phyloP scores from a whole-genome alignment of 352 stramenopile genomes.

The Plasmopara halstedii region DNA sequence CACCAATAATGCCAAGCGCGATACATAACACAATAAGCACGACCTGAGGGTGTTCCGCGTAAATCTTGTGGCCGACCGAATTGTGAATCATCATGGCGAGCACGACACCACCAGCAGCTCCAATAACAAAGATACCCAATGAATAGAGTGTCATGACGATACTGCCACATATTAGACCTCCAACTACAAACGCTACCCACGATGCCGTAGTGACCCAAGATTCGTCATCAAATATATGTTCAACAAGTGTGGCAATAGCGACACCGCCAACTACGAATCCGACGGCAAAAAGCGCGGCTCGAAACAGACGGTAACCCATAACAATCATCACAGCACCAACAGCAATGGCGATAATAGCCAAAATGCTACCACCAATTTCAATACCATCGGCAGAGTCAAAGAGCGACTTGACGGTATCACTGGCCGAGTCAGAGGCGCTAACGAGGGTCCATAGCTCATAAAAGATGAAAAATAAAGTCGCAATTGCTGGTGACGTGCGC shows the following conservation, averaged over 20 bases:
- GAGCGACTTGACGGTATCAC: constrained; percentile 32
- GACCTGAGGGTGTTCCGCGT: constrained; percentile 38
- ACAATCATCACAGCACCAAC: constrained; percentile 20
- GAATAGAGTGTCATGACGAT: constrained; percentile 45
- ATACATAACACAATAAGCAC: constrained; percentile 42
- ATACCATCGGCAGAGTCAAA: constrained; percentile 34
- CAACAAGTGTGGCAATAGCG: constrained; percentile 25
- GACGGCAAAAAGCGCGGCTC: constrained; percentile 39
- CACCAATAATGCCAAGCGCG: constrained; percentile 30
- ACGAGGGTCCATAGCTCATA: constrained; percentile 10
- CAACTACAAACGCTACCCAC: constrained; percentile 51
- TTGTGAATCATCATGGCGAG: constrained; percentile 46
- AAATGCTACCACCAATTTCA: constrained; percentile 28
- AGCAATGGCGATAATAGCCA: constrained; percentile 28
- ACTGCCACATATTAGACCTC: constrained; percentile 35
- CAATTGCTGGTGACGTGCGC: not conserved
- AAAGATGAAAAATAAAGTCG: constrained; percentile 14
- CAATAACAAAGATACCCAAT: constrained; percentile 47
- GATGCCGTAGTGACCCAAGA: constrained; percentile 47
- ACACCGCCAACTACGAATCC: constrained; percentile 52
- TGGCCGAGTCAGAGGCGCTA: constrained; percentile 17
- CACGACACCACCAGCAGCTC: constrained; percentile 39
- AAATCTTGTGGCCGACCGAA: constrained; percentile 48
- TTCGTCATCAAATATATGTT: constrained; percentile 34
- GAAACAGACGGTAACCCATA: constrained; percentile 63